Conservation (phyloP, 75 land plant species). For the Gnetum montanum region DNA sequence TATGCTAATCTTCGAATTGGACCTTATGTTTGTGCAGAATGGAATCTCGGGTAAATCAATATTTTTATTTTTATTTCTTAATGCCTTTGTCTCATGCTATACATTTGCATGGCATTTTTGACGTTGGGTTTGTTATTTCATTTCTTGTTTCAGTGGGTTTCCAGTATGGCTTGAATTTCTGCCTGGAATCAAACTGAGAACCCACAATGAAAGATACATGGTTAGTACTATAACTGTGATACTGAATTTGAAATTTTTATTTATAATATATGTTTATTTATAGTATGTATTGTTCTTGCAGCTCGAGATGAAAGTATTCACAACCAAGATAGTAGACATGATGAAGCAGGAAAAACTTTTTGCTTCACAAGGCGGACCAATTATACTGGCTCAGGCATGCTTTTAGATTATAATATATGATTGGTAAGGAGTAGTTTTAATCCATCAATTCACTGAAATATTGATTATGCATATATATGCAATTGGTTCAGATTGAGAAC, state of each 20-base stretch:
- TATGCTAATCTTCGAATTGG: slow-evolving; percentile 57
- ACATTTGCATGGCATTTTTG: not conserved
- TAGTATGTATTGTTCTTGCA: not conserved
- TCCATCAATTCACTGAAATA: not conserved
- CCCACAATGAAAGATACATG: slow-evolving; percentile 64
- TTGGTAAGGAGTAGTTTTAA: not conserved
- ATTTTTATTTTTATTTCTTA: not conserved
- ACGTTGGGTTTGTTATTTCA: not conserved
- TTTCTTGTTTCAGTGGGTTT: slow-evolving; percentile 67
- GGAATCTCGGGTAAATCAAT: slow-evolving; percentile 54
- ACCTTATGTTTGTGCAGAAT: slow-evolving; percentile 74
- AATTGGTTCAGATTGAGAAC: slow-evolving; percentile 54
- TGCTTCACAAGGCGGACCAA: slow-evolving; percentile 77
- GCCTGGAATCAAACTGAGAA: slow-evolving; percentile 70
- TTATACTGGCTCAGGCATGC: slow-evolving; percentile 64
- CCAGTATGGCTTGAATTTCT: slow-evolving; percentile 79
- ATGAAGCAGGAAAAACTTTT: slow-evolving; percentile 39
- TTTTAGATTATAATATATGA: not conserved
- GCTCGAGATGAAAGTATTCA: slow-evolving; percentile 68
- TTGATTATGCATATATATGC: not conserved
- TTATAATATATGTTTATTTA: not conserved
- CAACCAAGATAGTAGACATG: slow-evolving; percentile 50
- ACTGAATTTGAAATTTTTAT: not conserved
- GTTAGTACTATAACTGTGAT: slow-evolving; percentile 20
- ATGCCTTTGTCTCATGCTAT: too few relatives aligned